Evolutionary conservation across 352 stramenopile genomes (phyloP).

Genomic region (Globisporangium solare): DNA sequence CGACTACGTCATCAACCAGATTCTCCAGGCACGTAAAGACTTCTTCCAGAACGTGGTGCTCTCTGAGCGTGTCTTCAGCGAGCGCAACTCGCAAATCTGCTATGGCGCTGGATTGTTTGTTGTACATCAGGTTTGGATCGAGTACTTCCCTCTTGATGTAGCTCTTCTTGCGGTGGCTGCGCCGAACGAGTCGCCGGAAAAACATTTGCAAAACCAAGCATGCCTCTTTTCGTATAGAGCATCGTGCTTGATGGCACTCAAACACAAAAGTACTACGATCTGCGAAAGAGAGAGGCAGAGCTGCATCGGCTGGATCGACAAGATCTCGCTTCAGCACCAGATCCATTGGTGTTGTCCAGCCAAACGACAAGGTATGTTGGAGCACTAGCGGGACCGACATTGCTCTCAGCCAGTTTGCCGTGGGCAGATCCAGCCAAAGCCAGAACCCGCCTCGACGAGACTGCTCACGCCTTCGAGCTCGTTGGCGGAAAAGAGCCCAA

Average conservation of each 20-base stretch:
- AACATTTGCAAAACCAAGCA: constrained; percentile 33
- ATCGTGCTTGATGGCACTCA: constrained; percentile 25
- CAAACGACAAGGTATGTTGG: constrained; percentile 14
- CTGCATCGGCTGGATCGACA: constrained; percentile 18
- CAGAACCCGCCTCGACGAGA: constrained; percentile 27
- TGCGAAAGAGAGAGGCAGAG: constrained; percentile 24
- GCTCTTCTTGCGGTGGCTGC: constrained; percentile 3
- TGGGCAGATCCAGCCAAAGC: constrained; percentile 36
- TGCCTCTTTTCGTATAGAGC: constrained; percentile 26
- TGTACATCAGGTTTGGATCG: background rate
- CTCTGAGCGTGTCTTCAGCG: constrained; percentile 11
- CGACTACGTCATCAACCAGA: constrained; percentile 28
- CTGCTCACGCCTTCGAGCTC: constrained; percentile 14
- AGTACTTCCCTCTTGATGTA: background rate
- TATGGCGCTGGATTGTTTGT: constrained; percentile 6
- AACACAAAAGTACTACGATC: constrained; percentile 37
- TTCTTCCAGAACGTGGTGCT: constrained; percentile 22
- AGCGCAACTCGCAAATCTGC: constrained; percentile 5
- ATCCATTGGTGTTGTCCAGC: constrained; percentile 30
- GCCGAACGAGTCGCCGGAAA: constrained; percentile 14
- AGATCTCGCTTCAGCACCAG: constrained; percentile 15
- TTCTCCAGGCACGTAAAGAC: constrained; percentile 30
- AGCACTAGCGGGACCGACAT: constrained; percentile 6
- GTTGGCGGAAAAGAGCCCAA: constrained; percentile 22
- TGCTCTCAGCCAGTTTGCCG: constrained; percentile 26